Conservation (phyloP, 495 filamentous ascomycete species). For the Hypomontagnella submonticulosa region DNA sequence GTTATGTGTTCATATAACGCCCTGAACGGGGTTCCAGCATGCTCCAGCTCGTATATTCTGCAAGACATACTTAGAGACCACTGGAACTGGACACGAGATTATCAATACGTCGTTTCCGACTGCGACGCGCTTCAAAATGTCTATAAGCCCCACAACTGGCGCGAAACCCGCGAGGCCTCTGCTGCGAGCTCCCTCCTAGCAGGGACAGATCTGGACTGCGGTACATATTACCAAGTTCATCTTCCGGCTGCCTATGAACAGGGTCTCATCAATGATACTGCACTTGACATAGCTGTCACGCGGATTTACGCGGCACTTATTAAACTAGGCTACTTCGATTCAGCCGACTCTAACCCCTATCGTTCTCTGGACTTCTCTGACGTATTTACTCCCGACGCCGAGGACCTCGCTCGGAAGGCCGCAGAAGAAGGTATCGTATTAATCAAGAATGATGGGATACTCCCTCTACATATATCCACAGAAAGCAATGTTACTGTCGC, state of each 20-base stretch:
- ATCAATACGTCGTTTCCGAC: conserved; percentile 67
- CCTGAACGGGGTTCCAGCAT: conserved; percentile 67
- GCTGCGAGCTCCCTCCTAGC: conserved; percentile 64
- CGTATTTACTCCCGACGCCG: conserved; percentile 61
- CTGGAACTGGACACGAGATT: conserved; percentile 63
- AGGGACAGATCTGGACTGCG: conserved; percentile 71
- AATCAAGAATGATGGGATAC: conserved; percentile 67
- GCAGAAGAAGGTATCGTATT: conserved; percentile 69
- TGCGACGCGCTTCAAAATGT: conserved; percentile 69
- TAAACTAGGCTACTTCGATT: conserved; percentile 69
- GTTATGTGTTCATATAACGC: conserved; percentile 71
- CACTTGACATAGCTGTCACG: conserved; percentile 62
- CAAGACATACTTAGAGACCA: conserved; percentile 66
- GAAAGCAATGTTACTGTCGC: conserved; percentile 56
- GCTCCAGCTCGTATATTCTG: conserved; percentile 64
- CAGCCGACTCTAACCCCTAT: conserved; percentile 53
- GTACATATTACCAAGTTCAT: conserved; percentile 63
- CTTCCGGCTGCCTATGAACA: conserved; percentile 61
- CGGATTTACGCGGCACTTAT: conserved; percentile 65
- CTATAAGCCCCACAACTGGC: conserved; percentile 63
- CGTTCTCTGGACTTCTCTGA: conserved; percentile 62
- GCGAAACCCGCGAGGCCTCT: conserved; percentile 55
- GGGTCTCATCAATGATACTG: conserved; percentile 59
- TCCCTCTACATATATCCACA: conserved; percentile 61
- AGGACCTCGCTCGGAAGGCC: conserved; percentile 67